phyloP scores from a whole-genome alignment of 306 rosid species.

The Rosa lucieae region DNA sequence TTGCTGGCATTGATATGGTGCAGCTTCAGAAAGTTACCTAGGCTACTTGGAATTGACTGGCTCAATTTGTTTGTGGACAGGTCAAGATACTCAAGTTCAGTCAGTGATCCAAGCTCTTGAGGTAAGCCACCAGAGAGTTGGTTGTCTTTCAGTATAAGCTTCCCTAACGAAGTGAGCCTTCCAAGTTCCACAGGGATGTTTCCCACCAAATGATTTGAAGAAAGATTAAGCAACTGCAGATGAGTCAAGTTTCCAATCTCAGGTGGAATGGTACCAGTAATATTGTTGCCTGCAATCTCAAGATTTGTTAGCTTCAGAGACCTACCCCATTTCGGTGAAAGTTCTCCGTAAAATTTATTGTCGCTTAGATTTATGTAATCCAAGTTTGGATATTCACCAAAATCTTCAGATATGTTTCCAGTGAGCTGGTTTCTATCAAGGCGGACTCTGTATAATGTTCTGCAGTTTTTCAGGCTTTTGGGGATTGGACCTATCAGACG shows the following conservation, averaged over 20 bases:
- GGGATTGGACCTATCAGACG: slow-evolving; percentile 39
- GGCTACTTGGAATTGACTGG: slow-evolving; percentile 28
- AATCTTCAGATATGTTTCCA: slow-evolving; percentile 48
- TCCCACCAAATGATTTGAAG: slow-evolving; percentile 30
- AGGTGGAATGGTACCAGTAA: slow-evolving; percentile 35
- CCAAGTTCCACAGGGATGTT: slow-evolving; percentile 25
- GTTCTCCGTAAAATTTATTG: slow-evolving; percentile 37
- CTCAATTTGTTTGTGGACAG: slow-evolving; percentile 29
- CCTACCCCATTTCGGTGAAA: slow-evolving; percentile 34
- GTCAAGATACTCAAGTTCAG: slow-evolving; percentile 24
- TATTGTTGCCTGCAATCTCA: slow-evolving; percentile 37
- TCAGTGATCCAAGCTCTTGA: slow-evolving; percentile 21
- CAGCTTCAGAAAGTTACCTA: slow-evolving; percentile 22
- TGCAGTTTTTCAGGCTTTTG: slow-evolving; percentile 41
- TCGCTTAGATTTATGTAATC: slow-evolving; percentile 40
- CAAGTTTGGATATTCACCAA: slow-evolving; percentile 43
- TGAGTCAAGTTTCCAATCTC: slow-evolving; percentile 29
- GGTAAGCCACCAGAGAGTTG: slow-evolving; percentile 30
- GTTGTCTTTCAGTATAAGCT: slow-evolving; percentile 14
- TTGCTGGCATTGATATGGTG: slow-evolving; percentile 30
- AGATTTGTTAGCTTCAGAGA: slow-evolving; percentile 32
- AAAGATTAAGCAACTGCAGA: slow-evolving; percentile 14
- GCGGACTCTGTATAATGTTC: slow-evolving; percentile 34
- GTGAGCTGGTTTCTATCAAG: slow-evolving; percentile 44
- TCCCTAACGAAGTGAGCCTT: slow-evolving; percentile 7